phyloP scores from a whole-genome alignment of 129 eudicot genomes.

The Chrysanthemum lavandulifolium region DNA sequence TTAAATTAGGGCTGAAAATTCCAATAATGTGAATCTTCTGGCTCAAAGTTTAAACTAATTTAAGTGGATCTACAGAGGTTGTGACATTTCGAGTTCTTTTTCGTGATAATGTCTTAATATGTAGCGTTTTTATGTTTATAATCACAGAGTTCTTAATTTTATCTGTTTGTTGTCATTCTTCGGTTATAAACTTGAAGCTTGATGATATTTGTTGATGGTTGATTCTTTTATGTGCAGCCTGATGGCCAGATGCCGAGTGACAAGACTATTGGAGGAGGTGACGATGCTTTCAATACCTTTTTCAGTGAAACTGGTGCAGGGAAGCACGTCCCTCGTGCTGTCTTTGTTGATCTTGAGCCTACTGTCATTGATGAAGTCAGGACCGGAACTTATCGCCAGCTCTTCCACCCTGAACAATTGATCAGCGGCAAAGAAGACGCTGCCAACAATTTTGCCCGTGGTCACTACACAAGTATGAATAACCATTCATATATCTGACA shows the following conservation, averaged over 20 bases:
- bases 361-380: conserved; percentile 77
- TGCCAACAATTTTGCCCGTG: conserved; percentile 80
- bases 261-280: conserved; percentile 66
- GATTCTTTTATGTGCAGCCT: conserved; percentile 40
- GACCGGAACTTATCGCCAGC: conserved; percentile 63
- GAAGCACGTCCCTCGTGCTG: conserved; percentile 71
- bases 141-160: too few species aligned
- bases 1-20: too few species aligned
- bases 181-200: neutral
- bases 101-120: too few species aligned
- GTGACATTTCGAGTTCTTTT: too few species aligned
- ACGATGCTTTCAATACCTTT: conserved; percentile 74
- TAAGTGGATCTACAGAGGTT: too few species aligned
- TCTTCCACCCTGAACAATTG: conserved; percentile 66
- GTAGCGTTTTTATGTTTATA: too few species aligned
- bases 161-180: neutral
- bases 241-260: conserved; percentile 83
- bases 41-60: too few species aligned
- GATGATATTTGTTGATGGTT: neutral
- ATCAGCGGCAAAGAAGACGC: conserved; percentile 79
- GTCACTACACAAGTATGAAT: conserved; percentile 63
- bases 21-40: too few species aligned
- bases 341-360: conserved; percentile 75
- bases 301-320: conserved; percentile 77
- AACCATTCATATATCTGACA: too few species aligned